Conservation (phyloP, 257 asterid species). For the Eustoma russellianum region DNA sequence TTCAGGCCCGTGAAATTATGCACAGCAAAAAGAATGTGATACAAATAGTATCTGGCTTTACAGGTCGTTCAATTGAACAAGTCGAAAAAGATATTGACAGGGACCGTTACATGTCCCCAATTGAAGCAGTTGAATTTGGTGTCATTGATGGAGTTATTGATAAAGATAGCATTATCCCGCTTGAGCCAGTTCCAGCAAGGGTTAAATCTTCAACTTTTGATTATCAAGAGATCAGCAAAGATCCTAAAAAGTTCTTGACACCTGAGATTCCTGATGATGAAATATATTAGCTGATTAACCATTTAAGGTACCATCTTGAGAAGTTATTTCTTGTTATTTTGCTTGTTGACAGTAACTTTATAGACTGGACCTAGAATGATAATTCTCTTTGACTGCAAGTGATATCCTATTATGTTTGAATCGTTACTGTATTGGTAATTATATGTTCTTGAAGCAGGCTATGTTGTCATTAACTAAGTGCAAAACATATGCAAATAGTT, state of each 20-base stretch:
- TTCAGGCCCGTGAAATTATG: constrained; percentile 86
- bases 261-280: constrained; percentile 87
- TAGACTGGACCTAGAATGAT: neutral
- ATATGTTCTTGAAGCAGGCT: neutral
- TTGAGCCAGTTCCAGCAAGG: constrained; percentile 64
- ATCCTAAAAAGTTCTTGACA: constrained; percentile 46
- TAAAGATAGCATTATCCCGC: constrained; percentile 69
- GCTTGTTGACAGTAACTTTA: neutral
- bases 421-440: neutral
- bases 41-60: constrained; percentile 47
- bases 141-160: constrained; percentile 87
- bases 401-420: neutral
- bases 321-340: neutral
- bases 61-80: constrained; percentile 73
- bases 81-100: constrained; percentile 86
- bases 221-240: constrained; percentile 47
- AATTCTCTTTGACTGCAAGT: neutral
- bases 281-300: constrained; percentile 38
- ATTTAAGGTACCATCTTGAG: constrained; percentile 23
- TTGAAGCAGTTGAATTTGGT: constrained; percentile 93
- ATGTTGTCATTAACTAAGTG: too few relatives aligned
- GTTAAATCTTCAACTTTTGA: constrained; percentile 54
- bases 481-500: too few relatives aligned
- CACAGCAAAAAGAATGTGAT: constrained; percentile 68
- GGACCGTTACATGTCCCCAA: constrained; percentile 91